Evolutionary conservation across 345 rosid genomes (phyloP).

Genomic region (Luvunga scandens): DNA sequence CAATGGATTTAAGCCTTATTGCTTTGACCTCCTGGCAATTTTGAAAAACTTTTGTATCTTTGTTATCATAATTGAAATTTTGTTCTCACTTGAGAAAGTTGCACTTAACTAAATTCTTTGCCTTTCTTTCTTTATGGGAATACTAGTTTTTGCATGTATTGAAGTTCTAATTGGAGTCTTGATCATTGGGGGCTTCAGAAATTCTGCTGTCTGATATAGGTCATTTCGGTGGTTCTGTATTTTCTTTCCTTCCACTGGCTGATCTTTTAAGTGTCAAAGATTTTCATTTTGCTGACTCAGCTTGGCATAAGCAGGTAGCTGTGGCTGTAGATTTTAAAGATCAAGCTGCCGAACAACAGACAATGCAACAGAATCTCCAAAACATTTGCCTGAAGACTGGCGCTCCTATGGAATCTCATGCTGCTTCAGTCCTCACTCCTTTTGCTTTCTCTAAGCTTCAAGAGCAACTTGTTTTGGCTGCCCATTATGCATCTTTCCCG

Average conservation of each 20-base stretch:
- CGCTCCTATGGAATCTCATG: conserved; percentile 95
- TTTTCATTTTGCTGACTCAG: conserved; percentile 9
- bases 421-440: conserved; percentile 82
- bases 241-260: not conserved
- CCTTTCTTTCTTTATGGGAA: not conserved
- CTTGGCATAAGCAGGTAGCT: conserved; percentile 55
- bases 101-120: not conserved
- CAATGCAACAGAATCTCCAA: conserved; percentile 94
- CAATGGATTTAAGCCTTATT: not conserved
- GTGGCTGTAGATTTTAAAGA: conserved; percentile 90
- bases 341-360: conserved; percentile 93
- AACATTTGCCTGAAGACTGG: conserved; percentile 86
- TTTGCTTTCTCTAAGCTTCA: conserved; percentile 96
- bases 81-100: not conserved
- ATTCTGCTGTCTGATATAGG: not conserved
- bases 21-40: not conserved
- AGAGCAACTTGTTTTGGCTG: conserved; percentile 91
- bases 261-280: not conserved
- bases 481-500: conserved; percentile 91
- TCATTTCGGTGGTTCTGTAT: not conserved
- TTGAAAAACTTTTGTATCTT: not conserved
- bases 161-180: not conserved
- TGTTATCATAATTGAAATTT: not conserved
- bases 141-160: not conserved
- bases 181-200: not conserved